These are phyloP conservation scores for Diaporthe australafricana DNA, from an alignment of 2,329 filamentous ascomycete species.

Conservation along the genomic window DNA sequence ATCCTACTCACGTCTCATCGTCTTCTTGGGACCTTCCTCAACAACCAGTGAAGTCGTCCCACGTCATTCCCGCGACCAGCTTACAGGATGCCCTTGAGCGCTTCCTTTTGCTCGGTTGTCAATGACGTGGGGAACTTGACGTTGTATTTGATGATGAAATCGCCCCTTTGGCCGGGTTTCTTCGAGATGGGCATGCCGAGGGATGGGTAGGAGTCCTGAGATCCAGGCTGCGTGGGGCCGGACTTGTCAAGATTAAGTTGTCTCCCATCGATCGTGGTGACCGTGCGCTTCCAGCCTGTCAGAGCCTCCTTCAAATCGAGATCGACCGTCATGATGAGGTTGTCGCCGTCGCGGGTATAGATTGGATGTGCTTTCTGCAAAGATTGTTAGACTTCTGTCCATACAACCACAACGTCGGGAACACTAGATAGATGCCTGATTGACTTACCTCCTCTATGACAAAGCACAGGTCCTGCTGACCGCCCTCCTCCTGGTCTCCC, in stretches of 20 bases:
- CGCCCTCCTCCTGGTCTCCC: slow-evolving; percentile 97
- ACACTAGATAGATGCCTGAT: neutral
- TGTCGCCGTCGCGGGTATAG: slow-evolving; percentile 89
- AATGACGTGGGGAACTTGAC: slow-evolving; percentile 90
- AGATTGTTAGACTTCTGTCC: slow-evolving; percentile 52
- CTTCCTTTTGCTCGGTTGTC: slow-evolving; percentile 81
- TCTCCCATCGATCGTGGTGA: slow-evolving; percentile 92
- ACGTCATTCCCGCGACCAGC: neutral
- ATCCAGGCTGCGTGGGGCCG: slow-evolving; percentile 88
- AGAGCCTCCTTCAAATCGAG: slow-evolving; percentile 93
- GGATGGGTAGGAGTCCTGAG: slow-evolving; percentile 82
- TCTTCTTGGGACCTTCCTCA: neutral
- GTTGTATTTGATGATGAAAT: slow-evolving; percentile 90
- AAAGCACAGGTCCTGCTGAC: slow-evolving; percentile 94
- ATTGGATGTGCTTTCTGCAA: slow-evolving; percentile 85
- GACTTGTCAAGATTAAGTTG: slow-evolving; percentile 82
- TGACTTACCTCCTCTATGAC: slow-evolving; percentile 88
- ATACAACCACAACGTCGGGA: neutral
- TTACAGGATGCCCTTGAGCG: slow-evolving; percentile 82
- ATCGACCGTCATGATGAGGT: slow-evolving; percentile 82
- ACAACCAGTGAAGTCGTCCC: neutral
- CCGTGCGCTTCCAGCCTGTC: slow-evolving; percentile 92
- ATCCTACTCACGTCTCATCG: neutral
- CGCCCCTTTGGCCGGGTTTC: slow-evolving; percentile 84
- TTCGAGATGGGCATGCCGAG: slow-evolving; percentile 97